Base-by-base conservation (phyloP, 345 rosid genomes). In the Arabidopsis arenosa region DNA sequence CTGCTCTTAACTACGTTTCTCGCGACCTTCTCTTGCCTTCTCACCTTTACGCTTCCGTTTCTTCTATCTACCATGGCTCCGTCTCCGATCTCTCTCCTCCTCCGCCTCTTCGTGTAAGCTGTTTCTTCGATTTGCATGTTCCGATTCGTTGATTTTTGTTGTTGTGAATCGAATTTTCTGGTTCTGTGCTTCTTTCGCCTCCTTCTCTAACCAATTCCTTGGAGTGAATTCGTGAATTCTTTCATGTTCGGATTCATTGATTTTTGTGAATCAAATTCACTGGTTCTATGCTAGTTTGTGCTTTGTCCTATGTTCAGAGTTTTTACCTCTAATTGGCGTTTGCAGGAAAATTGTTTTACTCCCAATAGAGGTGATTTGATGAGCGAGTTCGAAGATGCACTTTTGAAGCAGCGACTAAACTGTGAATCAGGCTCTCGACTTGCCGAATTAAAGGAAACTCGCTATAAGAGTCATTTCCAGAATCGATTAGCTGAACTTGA, bases 21-120 rank as follows among this genome's bases (percentile, higher is more conserved):
- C 88, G 98, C 17, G 78, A 90, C 83, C 90, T 93, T 65, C 95
- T 90, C 54, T 76, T 93, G 33, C 95, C 98, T 73, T 86, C 85
- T 43, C 83, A 90, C 47, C 79, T 90, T 14, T 66, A 83, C 71
- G 75, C 73, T 72, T 53, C 83, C 66, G 93, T 90, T 74, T 88
- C 89, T 39, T 85, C 93, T 21, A 90, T 93, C 76, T 88, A 85
- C 71, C 63, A 57, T 65, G 87, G 9, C 69, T 47, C 69, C 2
- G 7, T 58, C 53, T 62, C 51, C 49, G 82, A 43, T 17, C 28
- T 56, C 40, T 81, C 80, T 85, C 15, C 73, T 85, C 11, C 73
- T 39, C 63, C 63, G 66, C 73, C 37, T 37, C 30, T n/a, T 39
- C 5, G 17, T 48, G 45, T 63, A 52, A 39, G 66, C 53, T 18